phyloP scores from a whole-genome alignment of 2,329 filamentous ascomycete genomes.

The Chrysosporium keratinophilum region DNA sequence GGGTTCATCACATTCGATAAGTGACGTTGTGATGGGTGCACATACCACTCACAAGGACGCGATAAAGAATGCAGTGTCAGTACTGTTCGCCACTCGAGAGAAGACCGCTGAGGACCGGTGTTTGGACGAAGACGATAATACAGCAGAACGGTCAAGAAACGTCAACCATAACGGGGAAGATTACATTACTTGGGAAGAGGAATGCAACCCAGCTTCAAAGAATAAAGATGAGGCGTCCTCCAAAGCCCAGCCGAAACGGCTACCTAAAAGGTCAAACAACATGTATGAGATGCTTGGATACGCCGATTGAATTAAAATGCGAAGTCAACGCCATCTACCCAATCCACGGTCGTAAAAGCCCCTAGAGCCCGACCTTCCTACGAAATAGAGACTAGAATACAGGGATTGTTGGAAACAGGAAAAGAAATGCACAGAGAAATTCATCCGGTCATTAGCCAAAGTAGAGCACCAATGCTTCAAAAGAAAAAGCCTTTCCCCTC shows the following conservation, averaged over 20 bases:
- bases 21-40: neutral
- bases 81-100: neutral
- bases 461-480: neutral
- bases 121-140: neutral
- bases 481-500: neutral
- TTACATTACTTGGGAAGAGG: neutral
- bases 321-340: neutral
- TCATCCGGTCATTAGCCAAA: slow-evolving; percentile 5
- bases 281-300: slow-evolving; percentile 3
- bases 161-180: neutral
- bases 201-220: neutral
- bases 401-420: neutral
- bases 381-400: neutral
- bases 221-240: neutral
- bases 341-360: neutral
- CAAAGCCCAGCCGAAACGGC: neutral
- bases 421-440: neutral
- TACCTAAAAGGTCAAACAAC: slow-evolving; percentile 4
- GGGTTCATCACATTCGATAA: slow-evolving; percentile 9
- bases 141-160: too few relatives aligned
- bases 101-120: neutral
- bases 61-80: neutral
- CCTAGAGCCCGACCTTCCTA: neutral
- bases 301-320: neutral
- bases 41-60: neutral